Base-by-base conservation (phyloP, 108 stramenopile genomes). In the Aurantiochytrium sp. region DNA sequence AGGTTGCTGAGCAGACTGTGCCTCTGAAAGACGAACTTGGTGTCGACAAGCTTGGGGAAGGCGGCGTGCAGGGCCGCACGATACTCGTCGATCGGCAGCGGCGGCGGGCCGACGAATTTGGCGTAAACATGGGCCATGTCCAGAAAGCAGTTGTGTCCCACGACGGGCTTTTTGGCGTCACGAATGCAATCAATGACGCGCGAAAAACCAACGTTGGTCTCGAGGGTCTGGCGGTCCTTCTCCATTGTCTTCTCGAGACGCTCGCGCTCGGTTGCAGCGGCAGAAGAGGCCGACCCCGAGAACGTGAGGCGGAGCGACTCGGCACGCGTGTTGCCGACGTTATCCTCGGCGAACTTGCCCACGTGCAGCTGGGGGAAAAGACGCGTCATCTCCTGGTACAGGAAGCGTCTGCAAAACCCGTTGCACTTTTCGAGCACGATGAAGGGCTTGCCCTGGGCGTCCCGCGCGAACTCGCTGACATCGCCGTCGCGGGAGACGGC, bases 121-220 rank as follows among this genome's bases (percentile, higher is more conserved):
- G 73, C 73, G 32, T 22, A 81, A 6, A 48, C 12, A 42, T 81
- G 73, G 24, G 42, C 36, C 73, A 81, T 48, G 30, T 81, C 73
- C 30, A 48, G 39, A 17, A 81, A 81, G 24, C 73, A 81, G 73
- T 81, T 81, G 73, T 81, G 73, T 19, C 42, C 73, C 6, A 81
- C 3, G 3, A 81, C 15, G 19, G 45, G 45, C 4, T 81, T 81
- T 48, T 81, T 41, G 30, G 42, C 45, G 24, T 48, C 45, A 17
- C 39, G 42, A 81, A 81, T 81, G 2, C n/a, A 41, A 6, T 81
- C 45, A 27, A 81, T 21, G 42, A 81, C 73, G 27, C 27, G n/a
- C 21, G 42, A 22, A 10, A 81, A 42, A 48, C 73, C 73, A 37
- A 81, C 45, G 2, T 81, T 81, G 45, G 73, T 24, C 12, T 81